phyloP scores from a whole-genome alignment of 2,329 filamentous ascomycete genomes.

The Colletotrichum brevisporum region DNA sequence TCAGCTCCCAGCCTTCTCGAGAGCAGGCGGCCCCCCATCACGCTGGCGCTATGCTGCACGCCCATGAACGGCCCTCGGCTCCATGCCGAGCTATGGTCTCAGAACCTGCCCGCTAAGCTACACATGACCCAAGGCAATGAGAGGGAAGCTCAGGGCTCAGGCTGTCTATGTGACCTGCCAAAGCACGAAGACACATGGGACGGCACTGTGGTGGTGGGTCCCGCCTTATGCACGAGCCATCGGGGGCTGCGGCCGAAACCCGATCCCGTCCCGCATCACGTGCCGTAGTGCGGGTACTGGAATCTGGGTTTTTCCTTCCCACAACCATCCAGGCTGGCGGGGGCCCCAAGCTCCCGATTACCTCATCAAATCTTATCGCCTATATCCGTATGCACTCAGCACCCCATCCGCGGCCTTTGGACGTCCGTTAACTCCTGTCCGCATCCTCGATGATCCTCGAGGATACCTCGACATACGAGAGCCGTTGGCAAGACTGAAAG shows the following conservation, averaged over 20 bases:
- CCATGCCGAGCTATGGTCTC: conserved; percentile 17
- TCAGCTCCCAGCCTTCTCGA: conserved; percentile 20
- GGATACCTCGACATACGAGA: too few species aligned
- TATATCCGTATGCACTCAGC: background rate
- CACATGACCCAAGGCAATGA: too few species aligned
- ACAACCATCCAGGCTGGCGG: background rate
- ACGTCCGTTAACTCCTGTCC: background rate
- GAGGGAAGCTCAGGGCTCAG: background rate
- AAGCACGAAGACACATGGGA: conserved; percentile 6
- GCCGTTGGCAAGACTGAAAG: too few species aligned
- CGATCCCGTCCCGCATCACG: background rate
- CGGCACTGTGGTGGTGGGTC: background rate
- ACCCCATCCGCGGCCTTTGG: background rate
- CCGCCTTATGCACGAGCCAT: background rate
- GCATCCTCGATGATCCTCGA: background rate
- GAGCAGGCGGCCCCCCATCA: background rate
- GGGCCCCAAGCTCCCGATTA: background rate
- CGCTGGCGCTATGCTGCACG: conserved; percentile 1
- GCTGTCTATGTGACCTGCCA: background rate
- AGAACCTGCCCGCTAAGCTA: background rate
- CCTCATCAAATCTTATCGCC: background rate
- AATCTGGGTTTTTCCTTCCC: conserved; percentile 2
- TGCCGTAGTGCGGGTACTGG: background rate
- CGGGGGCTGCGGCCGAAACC: background rate
- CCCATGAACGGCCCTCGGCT: conserved; percentile 10